Base-by-base conservation (phyloP, 2,329 filamentous ascomycete species). In the Ascochyta pisi region DNA sequence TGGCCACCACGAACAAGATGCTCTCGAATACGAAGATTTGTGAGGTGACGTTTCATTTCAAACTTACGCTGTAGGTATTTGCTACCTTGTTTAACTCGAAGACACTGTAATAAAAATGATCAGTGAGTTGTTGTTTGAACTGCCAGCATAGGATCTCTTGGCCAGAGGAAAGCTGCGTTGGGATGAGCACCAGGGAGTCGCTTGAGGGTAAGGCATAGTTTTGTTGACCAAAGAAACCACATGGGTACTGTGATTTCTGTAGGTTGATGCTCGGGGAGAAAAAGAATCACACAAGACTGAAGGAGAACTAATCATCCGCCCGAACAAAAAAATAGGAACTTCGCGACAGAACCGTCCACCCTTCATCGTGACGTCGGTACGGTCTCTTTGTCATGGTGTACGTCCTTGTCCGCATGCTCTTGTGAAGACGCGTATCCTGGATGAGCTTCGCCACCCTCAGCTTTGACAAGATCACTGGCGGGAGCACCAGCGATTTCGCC, bases 401-500 rank as follows among this genome's bases (percentile, higher is more conserved):
- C n/a, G 4, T 48, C 47, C 13, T 56, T 51, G n/a, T 45, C 43
- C 31, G 39, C 42, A 6, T 51, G 39, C 27, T 57, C 48, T 16
- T 52, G 54, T 12, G 44, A 57, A 9, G 48, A 57, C 8, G 39
- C n/a, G 26, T 57, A 57, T 40, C 34, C 48, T 39, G 31, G 16
- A 6, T 33, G 43, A 23, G 44, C 29, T 8, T 35, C 26, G 5
- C 54, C 54, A 3, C 49, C 31, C 29, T 57, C 54, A 3, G 49
- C 49, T n/a, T 39, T 44, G 6, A 39, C 39, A 13, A 57, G 8
- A 22, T 50, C 50, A 15, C 34, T 19, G 15, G 67, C 45, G 2
- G 62, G 61, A 34, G 57, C 61, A 15, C 64, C 66, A 16, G 49
- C 51, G 23, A 72, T 39, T 24, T 73, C 70, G 3, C 61, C 61